Percentiles rank a stretch among this genome's conserved stretches.
Conservation (phyloP, 495 filamentous ascomycete genomes). For the Tuber melanosporum region DNA sequence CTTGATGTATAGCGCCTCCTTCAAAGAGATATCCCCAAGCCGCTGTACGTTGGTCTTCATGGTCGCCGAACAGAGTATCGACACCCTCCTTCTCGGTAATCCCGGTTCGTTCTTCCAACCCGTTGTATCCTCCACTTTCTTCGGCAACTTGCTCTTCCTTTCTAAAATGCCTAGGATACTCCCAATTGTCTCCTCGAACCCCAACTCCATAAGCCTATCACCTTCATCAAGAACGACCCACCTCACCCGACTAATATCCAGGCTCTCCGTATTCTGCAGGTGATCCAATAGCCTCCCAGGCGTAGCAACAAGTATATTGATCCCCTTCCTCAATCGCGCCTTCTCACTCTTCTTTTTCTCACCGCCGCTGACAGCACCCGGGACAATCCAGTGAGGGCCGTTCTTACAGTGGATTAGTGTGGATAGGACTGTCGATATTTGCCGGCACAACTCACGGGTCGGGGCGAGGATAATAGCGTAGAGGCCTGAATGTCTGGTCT, state of each 20-base stretch:
- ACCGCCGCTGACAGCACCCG: conserved; percentile 85
- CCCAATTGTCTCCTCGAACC: conserved; percentile 77
- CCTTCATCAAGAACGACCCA: conserved; percentile 96
- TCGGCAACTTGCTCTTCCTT: conserved; percentile 58
- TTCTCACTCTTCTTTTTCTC: conserved; percentile 98
- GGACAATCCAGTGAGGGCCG: conserved; percentile 68
- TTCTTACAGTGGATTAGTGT: conserved; percentile 71
- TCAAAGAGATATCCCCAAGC: conserved; percentile 86
- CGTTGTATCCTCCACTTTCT: conserved; percentile 44
- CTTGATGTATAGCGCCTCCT: conserved; percentile 83
- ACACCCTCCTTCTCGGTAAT: conserved; percentile 70
- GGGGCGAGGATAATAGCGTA: conserved; percentile 90
- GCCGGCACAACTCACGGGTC: conserved; percentile 86
- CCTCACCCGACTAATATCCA: conserved; percentile 80
- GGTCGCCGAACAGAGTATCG: conserved; percentile 90
- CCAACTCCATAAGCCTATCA: conserved; percentile 92
- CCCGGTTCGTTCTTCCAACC: conserved; percentile 43
- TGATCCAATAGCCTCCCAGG: conserved; percentile 87
- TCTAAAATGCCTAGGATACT: conserved; percentile 65
- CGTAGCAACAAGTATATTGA: conserved; percentile 92
- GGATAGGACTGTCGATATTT: conserved; percentile 79
- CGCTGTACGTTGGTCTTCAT: conserved; percentile 94
- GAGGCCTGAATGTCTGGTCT: conserved; percentile 69
- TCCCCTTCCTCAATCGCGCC: conserved; percentile 78
- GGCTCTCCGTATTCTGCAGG: conserved; percentile 77